Evolutionary conservation across 176 grass and related monocot species (phyloP), one percentile per base, ranked within the genome.

Genomic region (Juncus inflexus): DNA sequence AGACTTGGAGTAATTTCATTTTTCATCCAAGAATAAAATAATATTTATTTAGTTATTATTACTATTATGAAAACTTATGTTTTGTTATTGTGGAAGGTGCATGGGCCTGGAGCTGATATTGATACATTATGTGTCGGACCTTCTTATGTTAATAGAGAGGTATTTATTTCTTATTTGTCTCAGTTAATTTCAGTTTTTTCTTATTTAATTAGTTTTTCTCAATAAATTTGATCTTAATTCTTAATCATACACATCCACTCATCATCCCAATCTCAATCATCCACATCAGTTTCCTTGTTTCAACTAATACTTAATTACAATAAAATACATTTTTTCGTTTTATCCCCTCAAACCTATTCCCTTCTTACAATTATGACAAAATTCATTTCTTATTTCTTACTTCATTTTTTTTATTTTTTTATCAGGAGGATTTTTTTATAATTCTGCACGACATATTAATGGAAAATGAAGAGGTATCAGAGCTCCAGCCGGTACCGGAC

Each of bases 361-460:
- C 19, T 28, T 28, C 19, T 28, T 28, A 28, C 19, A 28, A 28
- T 28, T 28, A 28, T 1, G 1, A 28, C 19, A 28, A 28, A 28
- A 28, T 28, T 28, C 19, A 28, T 28, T 28, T 28, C 19, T 28
- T 28, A 28, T 1, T 28, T 28, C 19, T 28, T n/a, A n/a, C n/a
- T n/a, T n/a, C n/a, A n/a, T n/a, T n/a, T 28, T 28, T 28, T 28
- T 28, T 28, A 28, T 28, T 28, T 28, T 9, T 15, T 70, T 1
- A 10, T 42, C 81, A 99, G 95, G 95, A 99, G 56, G 95, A 99
- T 60, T 99, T 99, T 58, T 99, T 99, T 53, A 99, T 99, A 13
- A 73, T 85, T 43, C 75, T 99, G 39, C 95, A 89, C 80, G 80
- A 83, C 36, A 88, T 87, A 69, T 81, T 99, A 65, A 54, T 78